Evolutionary conservation across 768 basidiomycete species (phyloP), one percentile per base, ranked within the genome.

Genomic region (Phlebiopsis gigantea): DNA sequence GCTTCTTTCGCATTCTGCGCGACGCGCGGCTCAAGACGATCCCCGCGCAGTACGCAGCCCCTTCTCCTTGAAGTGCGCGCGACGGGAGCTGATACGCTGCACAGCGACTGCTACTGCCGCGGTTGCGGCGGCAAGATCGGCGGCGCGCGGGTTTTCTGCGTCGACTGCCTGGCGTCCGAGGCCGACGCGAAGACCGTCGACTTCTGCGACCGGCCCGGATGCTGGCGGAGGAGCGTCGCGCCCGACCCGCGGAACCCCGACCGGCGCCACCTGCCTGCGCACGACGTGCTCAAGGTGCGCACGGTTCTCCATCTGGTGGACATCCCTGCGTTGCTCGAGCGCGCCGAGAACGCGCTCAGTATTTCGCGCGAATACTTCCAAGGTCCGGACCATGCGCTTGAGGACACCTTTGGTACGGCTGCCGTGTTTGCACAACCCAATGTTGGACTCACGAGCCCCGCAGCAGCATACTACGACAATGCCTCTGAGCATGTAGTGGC

Each of bases 211-310:
- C 26, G 58, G 4, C 62, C 63, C 1, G 61, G 47, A 3, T 73
- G 72, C 52, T 30, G 66, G 15, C 28, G 30, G 5, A 45, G 5
- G 52, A 57, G 10, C 31, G 69, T 26, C 58, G 53, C 25, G 46
- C 31, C 8, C 31, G 65, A 25, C 43, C 42, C 14, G 30, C 30
- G 25, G 49, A 15, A 60, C 63, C 58, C 54, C 39, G 41, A 61
- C 14, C 59, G 48, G 4, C 53, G 62, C 2, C 72, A 73, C 53
- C 60, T 64, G 14, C 63, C 70, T n/a, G 57, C 51, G 12, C 72
- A 73, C 57, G 66, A 64, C 47, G 56, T 72, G 4, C 55, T 71
- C 55, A 71, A 71, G 46, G 56, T 65, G 6, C 62, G 65, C 22
- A 62, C 63, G 7, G 53, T 68, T 30, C 29, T 61, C 17, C 55